Percentiles rank a stretch among this genome's conserved stretches.
These are phyloP conservation scores for Byssoonygena ceratinophila DNA, from an alignment of 2,329 filamentous ascomycete genomes.

Conservation along the genomic window DNA sequence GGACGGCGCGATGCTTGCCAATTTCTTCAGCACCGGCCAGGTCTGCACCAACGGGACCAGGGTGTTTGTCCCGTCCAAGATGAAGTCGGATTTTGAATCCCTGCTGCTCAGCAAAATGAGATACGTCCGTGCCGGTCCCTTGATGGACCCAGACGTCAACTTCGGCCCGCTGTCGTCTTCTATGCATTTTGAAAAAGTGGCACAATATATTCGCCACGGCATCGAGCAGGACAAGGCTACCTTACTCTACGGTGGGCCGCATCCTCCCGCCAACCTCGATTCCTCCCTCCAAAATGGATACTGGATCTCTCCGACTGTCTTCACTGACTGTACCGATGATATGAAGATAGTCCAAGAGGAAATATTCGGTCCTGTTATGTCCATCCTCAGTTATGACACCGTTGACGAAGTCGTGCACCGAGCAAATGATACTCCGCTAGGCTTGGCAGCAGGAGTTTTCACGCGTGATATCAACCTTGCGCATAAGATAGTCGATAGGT, in stretches of 20 bases:
- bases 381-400: constrained; percentile 61
- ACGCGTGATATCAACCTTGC: constrained; percentile 63
- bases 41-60: constrained; percentile 89
- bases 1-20: constrained; percentile 84
- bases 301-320: constrained; percentile 76
- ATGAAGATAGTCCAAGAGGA: constrained; percentile 76
- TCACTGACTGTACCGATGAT: constrained; percentile 70
- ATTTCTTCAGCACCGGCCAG: constrained; percentile 84
- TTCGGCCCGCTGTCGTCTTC: constrained; percentile 73
- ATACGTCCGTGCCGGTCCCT: constrained; percentile 59
- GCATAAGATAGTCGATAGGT: constrained; percentile 57
- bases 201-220: constrained; percentile 65
- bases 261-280: constrained; percentile 34
- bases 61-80: constrained; percentile 62
- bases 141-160: constrained; percentile 63
- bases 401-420: constrained; percentile 59
- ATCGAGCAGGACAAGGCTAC: constrained; percentile 61
- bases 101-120: constrained; percentile 58
- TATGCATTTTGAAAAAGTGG: constrained; percentile 64
- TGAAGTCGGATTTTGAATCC: constrained; percentile 60
- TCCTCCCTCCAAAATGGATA: constrained; percentile 52
- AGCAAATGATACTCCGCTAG: constrained; percentile 67
- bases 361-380: constrained; percentile 83
- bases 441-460: constrained; percentile 76
- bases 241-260: constrained; percentile 61